A percentile compares a stretch with the other conserved stretches of the same genome.
These are phyloP conservation scores for Scutellaria baicalensis DNA, from an alignment of 257 asterid species.

Conservation along the genomic window DNA sequence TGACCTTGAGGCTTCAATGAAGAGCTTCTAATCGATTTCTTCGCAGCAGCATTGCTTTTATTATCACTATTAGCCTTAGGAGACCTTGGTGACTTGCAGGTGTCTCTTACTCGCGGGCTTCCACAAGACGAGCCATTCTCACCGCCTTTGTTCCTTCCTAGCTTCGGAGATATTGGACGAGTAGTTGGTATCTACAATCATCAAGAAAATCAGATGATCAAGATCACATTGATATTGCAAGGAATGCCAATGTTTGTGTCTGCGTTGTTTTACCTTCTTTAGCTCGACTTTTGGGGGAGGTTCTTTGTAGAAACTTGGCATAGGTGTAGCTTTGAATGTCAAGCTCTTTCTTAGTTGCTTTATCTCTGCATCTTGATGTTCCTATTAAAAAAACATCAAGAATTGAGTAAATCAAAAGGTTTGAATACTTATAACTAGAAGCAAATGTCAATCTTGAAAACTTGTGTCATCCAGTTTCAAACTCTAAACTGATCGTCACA, in stretches of 20 bases:
- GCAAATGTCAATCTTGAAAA: too few relatives aligned
- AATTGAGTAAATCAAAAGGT: not conserved
- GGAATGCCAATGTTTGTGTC: too few relatives aligned
- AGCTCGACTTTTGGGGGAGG: constrained; percentile 76
- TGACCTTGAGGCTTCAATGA: constrained; percentile 27
- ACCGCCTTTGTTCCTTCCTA: constrained; percentile 55
- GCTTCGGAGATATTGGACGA: constrained; percentile 77
- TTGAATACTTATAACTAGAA: not conserved
- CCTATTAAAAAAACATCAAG: constrained; percentile 31
- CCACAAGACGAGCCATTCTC: constrained; percentile 32
- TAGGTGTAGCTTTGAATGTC: constrained; percentile 81
- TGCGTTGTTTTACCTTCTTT: constrained; percentile 46
- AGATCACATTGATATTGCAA: not conserved
- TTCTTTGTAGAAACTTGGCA: constrained; percentile 89
- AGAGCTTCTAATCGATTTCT: constrained; percentile 30
- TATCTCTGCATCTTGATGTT: constrained; percentile 71
- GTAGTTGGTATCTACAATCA: constrained; percentile 63
- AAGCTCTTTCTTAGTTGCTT: constrained; percentile 72
- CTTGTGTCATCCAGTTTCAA: too few relatives aligned
- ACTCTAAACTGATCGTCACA: too few relatives aligned
- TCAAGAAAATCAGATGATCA: not conserved
- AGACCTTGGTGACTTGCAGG: constrained; percentile 30
- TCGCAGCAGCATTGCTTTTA: constrained; percentile 17
- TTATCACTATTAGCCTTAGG: constrained; percentile 16
- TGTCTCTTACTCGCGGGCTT: constrained; percentile 33